Conservation (phyloP, 306 rosid species). For the Sicyos baderoa region DNA sequence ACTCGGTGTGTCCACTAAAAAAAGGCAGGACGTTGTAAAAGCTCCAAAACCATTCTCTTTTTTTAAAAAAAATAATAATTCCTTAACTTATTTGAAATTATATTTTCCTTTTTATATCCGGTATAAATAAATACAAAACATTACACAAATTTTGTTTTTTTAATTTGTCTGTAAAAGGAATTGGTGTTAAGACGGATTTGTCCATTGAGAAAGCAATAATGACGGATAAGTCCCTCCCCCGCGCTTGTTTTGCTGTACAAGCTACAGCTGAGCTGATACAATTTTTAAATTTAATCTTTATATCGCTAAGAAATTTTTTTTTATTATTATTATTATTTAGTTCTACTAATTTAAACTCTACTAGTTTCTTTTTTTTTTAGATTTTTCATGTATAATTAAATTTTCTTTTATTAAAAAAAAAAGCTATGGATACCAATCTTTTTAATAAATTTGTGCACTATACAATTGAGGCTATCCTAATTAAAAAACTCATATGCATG, state of each 20-base stretch:
- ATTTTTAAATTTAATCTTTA: neutral
- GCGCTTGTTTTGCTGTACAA: conserved; percentile 43
- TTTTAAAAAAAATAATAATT: neutral
- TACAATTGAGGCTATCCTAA: too few relatives aligned
- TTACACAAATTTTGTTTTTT: neutral
- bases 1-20: conserved; percentile 40
- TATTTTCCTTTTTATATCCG: conserved; percentile 1
- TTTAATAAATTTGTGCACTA: too few relatives aligned
- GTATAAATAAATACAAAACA: neutral
- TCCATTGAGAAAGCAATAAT: neutral
- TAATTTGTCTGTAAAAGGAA: neutral
- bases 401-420: too few relatives aligned
- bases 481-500: too few relatives aligned
- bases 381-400: too few relatives aligned
- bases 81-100: conserved; percentile 4
- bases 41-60: conserved; percentile 30
- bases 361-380: too few relatives aligned
- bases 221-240: conserved; percentile 8
- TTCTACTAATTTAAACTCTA: too few relatives aligned
- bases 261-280: conserved; percentile 55
- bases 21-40: conserved; percentile 40
- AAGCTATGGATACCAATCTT: too few relatives aligned
- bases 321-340: too few relatives aligned
- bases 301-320: too few relatives aligned
- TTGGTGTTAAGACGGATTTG: neutral